Conservation (phyloP, 768 basidiomycete genomes). For the Lentinula sp. region DNA sequence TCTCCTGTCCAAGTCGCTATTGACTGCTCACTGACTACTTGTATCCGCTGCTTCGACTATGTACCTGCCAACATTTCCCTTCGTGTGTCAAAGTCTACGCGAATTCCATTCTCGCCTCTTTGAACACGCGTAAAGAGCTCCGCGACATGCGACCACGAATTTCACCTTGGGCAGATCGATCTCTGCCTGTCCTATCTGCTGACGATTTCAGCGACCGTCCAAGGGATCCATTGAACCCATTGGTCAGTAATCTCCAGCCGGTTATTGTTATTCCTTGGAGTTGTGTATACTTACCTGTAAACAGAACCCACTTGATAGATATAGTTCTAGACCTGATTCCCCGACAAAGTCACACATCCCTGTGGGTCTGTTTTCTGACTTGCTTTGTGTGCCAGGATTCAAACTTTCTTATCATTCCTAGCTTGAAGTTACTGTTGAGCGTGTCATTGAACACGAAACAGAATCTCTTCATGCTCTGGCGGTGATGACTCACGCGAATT, state of each 20-base stretch:
- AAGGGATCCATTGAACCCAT: neutral
- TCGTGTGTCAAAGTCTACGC: constrained; percentile 24
- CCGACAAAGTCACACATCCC: neutral
- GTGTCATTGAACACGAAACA: neutral
- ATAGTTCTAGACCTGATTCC: neutral
- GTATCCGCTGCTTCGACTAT: no score
- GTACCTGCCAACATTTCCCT: neutral
- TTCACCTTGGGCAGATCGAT: constrained; percentile 3
- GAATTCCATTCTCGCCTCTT: constrained; percentile 27
- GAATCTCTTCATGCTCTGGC: neutral
- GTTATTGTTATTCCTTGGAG: no score
- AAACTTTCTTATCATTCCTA: neutral
- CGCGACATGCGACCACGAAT: constrained; percentile 7
- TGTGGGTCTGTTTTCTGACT: neutral
- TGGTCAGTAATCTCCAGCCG: neutral
- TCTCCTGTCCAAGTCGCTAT: neutral
- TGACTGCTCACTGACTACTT: neutral
- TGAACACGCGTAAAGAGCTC: constrained; percentile 23
- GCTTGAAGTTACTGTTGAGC: neutral
- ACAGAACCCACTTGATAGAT: neutral
- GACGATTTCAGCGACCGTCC: neutral
- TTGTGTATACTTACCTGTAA: neutral
- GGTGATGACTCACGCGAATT: neutral
- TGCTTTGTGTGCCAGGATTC: neutral
- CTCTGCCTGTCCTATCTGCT: neutral